These are phyloP conservation scores for Lipomyces yamadae DNA, from an alignment of 805 yeast genomes.

Conservation along the genomic window DNA sequence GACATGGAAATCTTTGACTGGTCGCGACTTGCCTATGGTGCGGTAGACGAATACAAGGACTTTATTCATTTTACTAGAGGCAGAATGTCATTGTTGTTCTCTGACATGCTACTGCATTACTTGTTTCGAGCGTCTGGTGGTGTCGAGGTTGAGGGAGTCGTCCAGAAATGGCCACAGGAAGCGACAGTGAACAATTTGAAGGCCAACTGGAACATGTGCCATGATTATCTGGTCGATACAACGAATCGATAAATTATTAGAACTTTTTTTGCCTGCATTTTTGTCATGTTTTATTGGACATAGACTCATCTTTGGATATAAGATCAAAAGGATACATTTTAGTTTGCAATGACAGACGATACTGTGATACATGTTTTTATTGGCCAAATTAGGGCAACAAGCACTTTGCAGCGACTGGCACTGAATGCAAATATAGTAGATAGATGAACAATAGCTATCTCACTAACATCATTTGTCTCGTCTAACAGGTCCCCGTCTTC, in stretches of 20 bases:
- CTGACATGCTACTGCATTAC: slow-evolving; percentile 30
- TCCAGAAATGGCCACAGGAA: slow-evolving; percentile 20
- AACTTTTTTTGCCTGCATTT: neutral
- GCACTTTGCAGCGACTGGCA: neutral
- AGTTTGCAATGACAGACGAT: too few species aligned
- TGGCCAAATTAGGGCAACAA: too few species aligned
- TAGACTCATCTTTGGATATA: neutral
- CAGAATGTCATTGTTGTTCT: slow-evolving; percentile 21
- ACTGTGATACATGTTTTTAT: too few species aligned
- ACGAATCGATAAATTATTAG: slow-evolving; percentile 12
- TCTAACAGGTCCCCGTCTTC: neutral
- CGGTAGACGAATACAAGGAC: slow-evolving; percentile 11
- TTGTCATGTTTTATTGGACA: neutral
- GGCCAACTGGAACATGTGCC: slow-evolving; percentile 22
- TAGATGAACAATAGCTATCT: neutral
- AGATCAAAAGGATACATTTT: too few species aligned
- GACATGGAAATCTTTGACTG: slow-evolving; percentile 26
- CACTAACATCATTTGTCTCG: neutral
- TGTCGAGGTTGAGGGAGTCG: slow-evolving; percentile 20
- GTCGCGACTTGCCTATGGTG: slow-evolving; percentile 19
- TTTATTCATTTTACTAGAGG: slow-evolving; percentile 16
- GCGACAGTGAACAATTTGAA: slow-evolving; percentile 8
- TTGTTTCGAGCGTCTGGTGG: slow-evolving; percentile 34
- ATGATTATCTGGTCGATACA: slow-evolving; percentile 5
- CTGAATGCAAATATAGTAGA: neutral